Percentiles rank a stretch among this genome's conserved stretches.
Evolutionary conservation across 176 grass and related monocot species (phyloP).

Genomic region (Zizania latifolia): DNA sequence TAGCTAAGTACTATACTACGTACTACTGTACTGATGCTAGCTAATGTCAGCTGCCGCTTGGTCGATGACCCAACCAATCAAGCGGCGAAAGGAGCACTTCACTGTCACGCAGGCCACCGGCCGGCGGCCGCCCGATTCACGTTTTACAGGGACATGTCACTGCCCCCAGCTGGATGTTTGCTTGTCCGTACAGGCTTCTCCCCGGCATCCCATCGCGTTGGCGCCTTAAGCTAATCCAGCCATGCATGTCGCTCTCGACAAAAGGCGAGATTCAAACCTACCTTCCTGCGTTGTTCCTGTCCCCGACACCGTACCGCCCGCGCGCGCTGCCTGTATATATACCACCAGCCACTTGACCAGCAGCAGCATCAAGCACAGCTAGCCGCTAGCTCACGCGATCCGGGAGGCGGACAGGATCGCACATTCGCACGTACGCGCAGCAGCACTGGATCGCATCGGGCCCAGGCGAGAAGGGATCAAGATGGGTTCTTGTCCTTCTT

Average conservation of each 20-base stretch:
- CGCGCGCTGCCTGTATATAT: not conserved
- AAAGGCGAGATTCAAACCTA: slow-evolving; percentile 45
- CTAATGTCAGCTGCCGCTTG: not conserved
- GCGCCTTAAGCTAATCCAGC: slow-evolving; percentile 27
- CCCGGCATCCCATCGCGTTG: slow-evolving; percentile 17
- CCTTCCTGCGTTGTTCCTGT: slow-evolving; percentile 55
- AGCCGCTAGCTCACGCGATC: not conserved
- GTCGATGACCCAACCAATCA: slow-evolving; percentile 8
- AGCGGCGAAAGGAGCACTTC: slow-evolving; percentile 24
- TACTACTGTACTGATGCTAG: too few relatives aligned
- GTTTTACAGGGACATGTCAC: slow-evolving; percentile 34
- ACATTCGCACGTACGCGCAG: too few relatives aligned
- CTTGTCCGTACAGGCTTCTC: slow-evolving; percentile 43
- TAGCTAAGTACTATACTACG: too few relatives aligned
- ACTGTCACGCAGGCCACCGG: too few relatives aligned
- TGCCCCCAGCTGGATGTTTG: slow-evolving; percentile 22
- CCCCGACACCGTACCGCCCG: not conserved
- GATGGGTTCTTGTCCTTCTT: too few relatives aligned
- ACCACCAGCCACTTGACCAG: slow-evolving; percentile 12
- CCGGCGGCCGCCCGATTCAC: slow-evolving; percentile 18
- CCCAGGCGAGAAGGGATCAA: too few relatives aligned
- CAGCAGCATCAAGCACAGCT: slow-evolving; percentile 5
- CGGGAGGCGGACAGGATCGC: too few relatives aligned
- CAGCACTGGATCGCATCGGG: too few relatives aligned
- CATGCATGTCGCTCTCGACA: slow-evolving; percentile 17